Evolutionary conservation across 495 filamentous ascomycete genomes (phyloP).

Genomic region (Aspergillus cristatus): DNA sequence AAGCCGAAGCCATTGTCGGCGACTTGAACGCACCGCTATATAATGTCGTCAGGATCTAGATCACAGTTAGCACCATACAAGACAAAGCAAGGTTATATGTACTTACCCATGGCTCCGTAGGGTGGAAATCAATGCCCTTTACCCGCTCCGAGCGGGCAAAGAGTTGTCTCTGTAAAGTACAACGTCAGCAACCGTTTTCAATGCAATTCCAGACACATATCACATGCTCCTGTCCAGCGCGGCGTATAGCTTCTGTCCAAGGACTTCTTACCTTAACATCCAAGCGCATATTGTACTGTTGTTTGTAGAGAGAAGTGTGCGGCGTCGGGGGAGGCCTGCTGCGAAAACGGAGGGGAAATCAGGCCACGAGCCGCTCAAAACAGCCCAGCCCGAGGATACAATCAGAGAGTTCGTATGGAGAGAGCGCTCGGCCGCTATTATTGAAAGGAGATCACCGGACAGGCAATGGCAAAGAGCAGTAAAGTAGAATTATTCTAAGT

Average conservation of each 20-base stretch:
- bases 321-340: conserved; percentile 24
- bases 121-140: conserved; percentile 96
- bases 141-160: conserved; percentile 83
- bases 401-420: not conserved
- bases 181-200: conserved; percentile 19
- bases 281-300: conserved; percentile 65
- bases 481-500: too few relatives aligned
- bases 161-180: conserved; percentile 57
- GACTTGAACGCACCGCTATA: conserved; percentile 66
- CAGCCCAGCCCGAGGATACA: conserved; percentile 23
- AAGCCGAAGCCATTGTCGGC: conserved; percentile 1
- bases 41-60: conserved; percentile 79
- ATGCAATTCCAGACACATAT: conserved; percentile 12
- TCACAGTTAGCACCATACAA: conserved; percentile 17
- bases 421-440: not conserved
- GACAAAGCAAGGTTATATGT: not conserved
- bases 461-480: too few relatives aligned
- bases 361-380: conserved; percentile 32
- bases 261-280: conserved; percentile 72
- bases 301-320: too few relatives aligned
- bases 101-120: conserved; percentile 82
- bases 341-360: conserved; percentile 21
- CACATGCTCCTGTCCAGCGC: not conserved
- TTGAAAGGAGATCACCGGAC: too few relatives aligned
- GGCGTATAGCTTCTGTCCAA: not conserved